Base-by-base conservation (phyloP, 1,284 basidiomycete species). In the Ustilago curta region DNA sequence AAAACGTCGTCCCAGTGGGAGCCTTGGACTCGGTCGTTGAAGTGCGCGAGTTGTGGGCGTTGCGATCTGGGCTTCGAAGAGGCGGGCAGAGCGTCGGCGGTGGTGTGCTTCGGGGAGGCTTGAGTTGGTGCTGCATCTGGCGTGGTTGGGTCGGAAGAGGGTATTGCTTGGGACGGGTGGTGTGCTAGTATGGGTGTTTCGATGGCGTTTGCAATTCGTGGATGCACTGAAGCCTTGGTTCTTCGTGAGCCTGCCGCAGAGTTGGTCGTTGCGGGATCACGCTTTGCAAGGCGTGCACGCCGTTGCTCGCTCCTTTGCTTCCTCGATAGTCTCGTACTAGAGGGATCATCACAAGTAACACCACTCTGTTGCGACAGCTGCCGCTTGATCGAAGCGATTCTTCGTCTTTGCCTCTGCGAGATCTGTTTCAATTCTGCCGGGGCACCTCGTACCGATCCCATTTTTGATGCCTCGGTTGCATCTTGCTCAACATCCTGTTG, bases 1-100 rank as follows among this genome's bases (percentile, higher is more conserved):
- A 72, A 39, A n/a, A 47, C 5, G 16, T 57, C 32, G 45, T 72
- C 70, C 70, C 70, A 73, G 49, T 56, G 57, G 2, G 65, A 60
- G 50, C 42, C 53, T 42, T 60, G 52, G 40, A 73, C 49, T 16
- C 70, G 60, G 32, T 73, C 70, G 61, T 65, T 73, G 48, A 68
- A 73, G 58, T 67, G 65, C 1, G 65, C 25, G 2, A 73, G 57
- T 1, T 51, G 48, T 1, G 62, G 62, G 9, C 52, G 51, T n/a
- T 19, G 51, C 8, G 51, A 21, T 47, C 50, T 29, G 23, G 9
- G 45, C 11, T 21, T 21, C 40, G 19, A 37, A 4, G 14, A 21
- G 7, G 9, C 8, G 3, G 49, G 32, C 27, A 7, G 14, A 32
- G 29, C 6, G 19, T n/a, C 21, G 19, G n/a, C 19, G 18, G 19